Percentiles rank a stretch among this genome's conserved stretches.
phyloP scores from a whole-genome alignment of 2,329 filamentous ascomycete species.

The Grosmannia huntii region DNA sequence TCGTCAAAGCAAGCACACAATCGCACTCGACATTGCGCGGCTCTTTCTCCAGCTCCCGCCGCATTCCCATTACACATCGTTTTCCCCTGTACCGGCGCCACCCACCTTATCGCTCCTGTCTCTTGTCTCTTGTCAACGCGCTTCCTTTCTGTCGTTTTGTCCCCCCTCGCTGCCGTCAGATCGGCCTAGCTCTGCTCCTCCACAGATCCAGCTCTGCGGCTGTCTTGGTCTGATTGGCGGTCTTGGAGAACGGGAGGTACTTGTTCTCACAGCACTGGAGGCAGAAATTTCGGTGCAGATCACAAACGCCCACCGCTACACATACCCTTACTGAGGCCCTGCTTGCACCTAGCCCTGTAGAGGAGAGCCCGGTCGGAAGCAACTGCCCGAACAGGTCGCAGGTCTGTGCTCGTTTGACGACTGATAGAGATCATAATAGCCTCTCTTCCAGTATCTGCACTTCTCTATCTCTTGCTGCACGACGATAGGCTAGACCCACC shows the following conservation, averaged over 20 bases:
- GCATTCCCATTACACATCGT: conserved; percentile 8
- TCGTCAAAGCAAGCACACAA: conserved; percentile 9
- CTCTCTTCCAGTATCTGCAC: background rate
- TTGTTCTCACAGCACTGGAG: background rate
- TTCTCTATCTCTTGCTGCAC: background rate
- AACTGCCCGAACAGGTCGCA: background rate
- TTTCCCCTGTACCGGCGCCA: conserved; percentile 2
- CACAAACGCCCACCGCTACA: background rate
- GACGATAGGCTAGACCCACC: conserved; percentile 1
- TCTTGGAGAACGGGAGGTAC: background rate
- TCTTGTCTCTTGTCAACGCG: background rate
- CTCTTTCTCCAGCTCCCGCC: conserved; percentile 9
- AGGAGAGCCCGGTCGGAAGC: background rate
- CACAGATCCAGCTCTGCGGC: background rate
- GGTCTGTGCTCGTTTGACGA: background rate
- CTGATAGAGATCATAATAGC: background rate
- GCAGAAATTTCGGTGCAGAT: background rate
- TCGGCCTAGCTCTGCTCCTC: background rate
- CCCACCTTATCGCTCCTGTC: conserved; percentile 1
- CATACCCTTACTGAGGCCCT: background rate
- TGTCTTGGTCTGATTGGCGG: background rate
- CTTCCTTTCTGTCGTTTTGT: background rate
- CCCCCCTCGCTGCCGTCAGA: background rate
- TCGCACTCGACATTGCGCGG: conserved; percentile 15
- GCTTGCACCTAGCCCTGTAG: background rate